Conservation (phyloP, 805 yeast species). For the Ogataea henricii region DNA sequence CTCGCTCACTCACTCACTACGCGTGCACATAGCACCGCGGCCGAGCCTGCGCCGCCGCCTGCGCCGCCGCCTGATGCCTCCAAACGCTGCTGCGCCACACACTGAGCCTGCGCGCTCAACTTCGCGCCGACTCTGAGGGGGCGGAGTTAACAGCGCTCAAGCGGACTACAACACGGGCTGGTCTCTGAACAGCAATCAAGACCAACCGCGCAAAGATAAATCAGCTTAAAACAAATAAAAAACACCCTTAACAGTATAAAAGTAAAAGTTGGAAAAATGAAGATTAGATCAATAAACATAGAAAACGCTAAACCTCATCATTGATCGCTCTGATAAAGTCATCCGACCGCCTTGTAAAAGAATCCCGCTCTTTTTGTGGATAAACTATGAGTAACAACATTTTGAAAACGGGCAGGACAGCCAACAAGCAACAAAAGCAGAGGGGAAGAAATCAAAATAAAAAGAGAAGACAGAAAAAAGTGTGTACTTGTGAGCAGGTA, state of each 20-base stretch:
- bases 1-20: too few relatives aligned
- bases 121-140: background rate
- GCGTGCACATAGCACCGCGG: too few relatives aligned
- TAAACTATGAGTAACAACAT: conserved; percentile 5
- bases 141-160: background rate
- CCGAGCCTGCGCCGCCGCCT: too few relatives aligned
- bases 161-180: too few relatives aligned
- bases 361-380: conserved; percentile 7
- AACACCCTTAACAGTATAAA: conserved; percentile 17
- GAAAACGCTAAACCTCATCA: conserved; percentile 7
- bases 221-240: conserved; percentile 15
- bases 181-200: too few relatives aligned
- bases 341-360: background rate
- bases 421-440: conserved; percentile 5
- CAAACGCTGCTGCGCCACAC: conserved; percentile 1
- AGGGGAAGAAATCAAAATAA: background rate
- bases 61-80: too few relatives aligned
- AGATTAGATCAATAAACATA: conserved; percentile 7
- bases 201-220: too few relatives aligned
- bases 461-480: background rate
- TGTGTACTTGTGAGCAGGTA: conserved; percentile 2
- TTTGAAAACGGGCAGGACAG: conserved; percentile 4
- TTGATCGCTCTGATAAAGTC: conserved; percentile 8
- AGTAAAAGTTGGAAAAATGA: conserved; percentile 9
- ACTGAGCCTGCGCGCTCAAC: background rate